Base-by-base conservation (phyloP, 371 early-diverging fungal species). In the Parasitella parasitica region DNA sequence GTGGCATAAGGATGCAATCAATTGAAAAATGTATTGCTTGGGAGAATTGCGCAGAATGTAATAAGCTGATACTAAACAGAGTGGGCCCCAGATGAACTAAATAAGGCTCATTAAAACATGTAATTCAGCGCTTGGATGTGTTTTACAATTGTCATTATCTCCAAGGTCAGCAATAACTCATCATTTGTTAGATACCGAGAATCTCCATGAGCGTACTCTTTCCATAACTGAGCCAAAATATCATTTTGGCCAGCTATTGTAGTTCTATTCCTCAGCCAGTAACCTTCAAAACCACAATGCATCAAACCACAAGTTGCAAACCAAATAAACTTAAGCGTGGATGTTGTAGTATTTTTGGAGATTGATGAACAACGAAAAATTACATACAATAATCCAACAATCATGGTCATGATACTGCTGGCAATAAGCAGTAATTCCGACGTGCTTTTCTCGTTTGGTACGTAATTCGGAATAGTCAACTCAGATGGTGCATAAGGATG, bases 201-300 rank as follows among this genome's bases (percentile, higher is more conserved):
- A 71, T 97, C 97, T 9, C 87, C 83, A 64, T 86, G 81, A 1
- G 94, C 77, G 71, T 97, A 97, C 76, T 97, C 96, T 77, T 94
- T 94, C 95, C 95, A 97, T 56, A 93, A 61, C 60, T 94, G 87
- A n/a, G 86, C 93, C 39, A 94, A 53, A 2, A 91, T 57, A 28
- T 70, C 72, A 41, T 77, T 72, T 66, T 90, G 84, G 12, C 85
- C 83, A 0, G 92, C 87, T 22, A 97, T 72, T 6, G 78, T 77
- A 11, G 54, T 35, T 64, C 86, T 80, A 73, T 86, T 79, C 53
- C 72, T 75, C 28, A 89, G 79, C 82, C 91, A 96, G 76, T 95
- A 96, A 0, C 91, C 90, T 76, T 97, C 97, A n/a, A 96, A 84
- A 41, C 89, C 80, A 15, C 86, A 66, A 72, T 97, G 97, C 69